Evolutionary conservation across 2,329 filamentous ascomycete genomes (phyloP).

Genomic region (Aspergillus sp.): DNA sequence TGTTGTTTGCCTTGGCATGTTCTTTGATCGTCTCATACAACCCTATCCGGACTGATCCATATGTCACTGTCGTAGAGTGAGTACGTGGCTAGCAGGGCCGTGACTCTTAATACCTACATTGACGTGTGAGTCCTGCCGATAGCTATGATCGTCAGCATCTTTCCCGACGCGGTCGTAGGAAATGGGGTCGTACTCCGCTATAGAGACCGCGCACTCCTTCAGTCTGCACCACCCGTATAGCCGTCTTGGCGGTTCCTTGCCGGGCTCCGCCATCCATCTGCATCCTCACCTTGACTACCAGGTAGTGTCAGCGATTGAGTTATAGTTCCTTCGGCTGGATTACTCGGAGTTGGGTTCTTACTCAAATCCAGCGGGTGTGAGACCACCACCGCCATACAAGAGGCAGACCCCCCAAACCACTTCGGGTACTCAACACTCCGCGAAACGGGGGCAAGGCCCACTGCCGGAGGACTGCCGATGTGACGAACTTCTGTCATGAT

Average conservation of each 20-base stretch:
- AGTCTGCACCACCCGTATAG: constrained; percentile 15
- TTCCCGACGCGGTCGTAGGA: neutral
- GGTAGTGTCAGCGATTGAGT: neutral
- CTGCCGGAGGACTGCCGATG: neutral
- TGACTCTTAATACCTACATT: constrained; percentile 9
- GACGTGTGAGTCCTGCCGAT: constrained; percentile 23
- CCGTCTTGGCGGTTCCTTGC: constrained; percentile 15
- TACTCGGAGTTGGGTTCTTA: constrained; percentile 2
- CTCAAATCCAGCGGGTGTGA: constrained; percentile 26
- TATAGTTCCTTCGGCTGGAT: no score
- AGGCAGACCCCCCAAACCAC: constrained; percentile 23
- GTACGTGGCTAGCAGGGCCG: no score
- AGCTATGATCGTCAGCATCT: constrained; percentile 7
- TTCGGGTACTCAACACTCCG: constrained; percentile 9
- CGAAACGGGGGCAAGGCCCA: neutral
- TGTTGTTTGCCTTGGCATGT: constrained; percentile 5
- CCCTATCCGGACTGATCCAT: constrained; percentile 25
- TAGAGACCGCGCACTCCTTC: constrained; percentile 20
- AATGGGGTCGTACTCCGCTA: constrained; percentile 14
- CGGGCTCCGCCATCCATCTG: constrained; percentile 18
- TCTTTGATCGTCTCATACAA: constrained; percentile 24
- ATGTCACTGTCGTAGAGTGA: constrained; percentile 17
- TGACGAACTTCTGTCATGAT: neutral
- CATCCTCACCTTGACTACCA: constrained; percentile 24
- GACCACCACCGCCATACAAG: constrained; percentile 26